Percentiles rank a stretch among this genome's conserved stretches.
Conservation (phyloP, 257 asterid genomes). For the Anisodus tanguticus region DNA sequence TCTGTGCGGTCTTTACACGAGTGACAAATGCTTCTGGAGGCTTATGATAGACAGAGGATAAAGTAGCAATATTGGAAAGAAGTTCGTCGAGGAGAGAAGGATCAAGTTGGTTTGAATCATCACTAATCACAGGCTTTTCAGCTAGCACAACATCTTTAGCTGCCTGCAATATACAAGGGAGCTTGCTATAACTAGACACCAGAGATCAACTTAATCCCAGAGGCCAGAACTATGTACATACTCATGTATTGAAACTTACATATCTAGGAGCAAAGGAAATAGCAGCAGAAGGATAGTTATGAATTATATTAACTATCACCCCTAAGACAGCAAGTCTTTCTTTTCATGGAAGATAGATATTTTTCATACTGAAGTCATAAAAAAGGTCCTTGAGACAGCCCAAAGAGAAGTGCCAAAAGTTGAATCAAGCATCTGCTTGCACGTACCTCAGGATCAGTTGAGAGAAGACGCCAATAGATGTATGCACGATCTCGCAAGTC, state of each 20-base stretch:
- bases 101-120: slow-evolving; percentile 91
- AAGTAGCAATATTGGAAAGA: slow-evolving; percentile 92
- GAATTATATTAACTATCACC: slow-evolving; percentile 8
- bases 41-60: slow-evolving; percentile 97
- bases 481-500: slow-evolving; percentile 99
- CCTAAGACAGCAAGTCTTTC: not conserved
- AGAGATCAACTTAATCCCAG: not conserved
- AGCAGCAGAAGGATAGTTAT: not conserved
- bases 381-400: not conserved
- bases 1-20: slow-evolving; percentile 84
- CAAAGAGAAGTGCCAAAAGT: slow-evolving; percentile 11
- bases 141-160: slow-evolving; percentile 99
- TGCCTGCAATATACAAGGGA: slow-evolving; percentile 63
- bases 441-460: slow-evolving; percentile 97
- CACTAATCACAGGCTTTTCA: slow-evolving; percentile 97
- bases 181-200: slow-evolving; percentile 24
- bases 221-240: not conserved
- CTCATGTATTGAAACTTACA: not conserved
- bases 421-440: slow-evolving; percentile 35
- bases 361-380: not conserved
- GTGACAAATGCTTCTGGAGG: slow-evolving; percentile 95
- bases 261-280: not conserved
- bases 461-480: slow-evolving; percentile 99
- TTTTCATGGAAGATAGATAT: slow-evolving; percentile 1
- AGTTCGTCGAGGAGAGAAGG: slow-evolving; percentile 96